Base-by-base conservation (phyloP, 306 rosid species). In the Prunus mongolica region DNA sequence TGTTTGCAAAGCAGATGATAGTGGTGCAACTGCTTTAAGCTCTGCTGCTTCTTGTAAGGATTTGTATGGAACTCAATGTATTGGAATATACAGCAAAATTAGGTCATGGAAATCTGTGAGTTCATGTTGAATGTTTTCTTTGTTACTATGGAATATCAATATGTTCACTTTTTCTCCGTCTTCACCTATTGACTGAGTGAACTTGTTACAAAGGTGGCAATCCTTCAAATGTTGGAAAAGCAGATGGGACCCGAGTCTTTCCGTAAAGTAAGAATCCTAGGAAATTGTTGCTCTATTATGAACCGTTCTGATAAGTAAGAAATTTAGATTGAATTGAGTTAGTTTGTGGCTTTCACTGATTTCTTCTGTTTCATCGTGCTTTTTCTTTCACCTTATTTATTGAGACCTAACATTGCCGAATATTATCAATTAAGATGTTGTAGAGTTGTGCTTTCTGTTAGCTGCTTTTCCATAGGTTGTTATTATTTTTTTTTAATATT, bases 181-280 rank as follows among this genome's bases (percentile, higher is more conserved):
- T 44, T 60, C 66, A 45, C 64, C 67, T 24, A 73, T 45, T 73
- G 22, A 60, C 45, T 16, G n/a, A 16, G 3, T 73, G 45, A 58
- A 73, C 56, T 11, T 73, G 25, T 60, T 61, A 5, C 45, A 71
- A 81, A 95, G 99, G 97, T 95, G 79, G 97, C 99, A 34, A 83
- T 92, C 86, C 95, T 92, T 88, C 97, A 95, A 82, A 92, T 95
- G 97, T 76, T 95, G 88, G 99, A 95, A 85, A 95, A 95, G 87
- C 97, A 95, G 81, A 95, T 95, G 99, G 99, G 99, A 68, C 97
- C 97, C 0, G 99, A 95, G 87, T 92, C 93, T 60, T 95, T 95
- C 73, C 97, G 99, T 38, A 92, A 89, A 85, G 99, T 95, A 82
- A 89, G 85, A 46, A 60, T 82, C 52, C 78, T 78, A 58, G 63